A percentile compares a stretch with the other conserved stretches of the same genome.
Conservation (phyloP, 2,329 filamentous ascomycete genomes). For the Cucurbitaria berberidis region DNA sequence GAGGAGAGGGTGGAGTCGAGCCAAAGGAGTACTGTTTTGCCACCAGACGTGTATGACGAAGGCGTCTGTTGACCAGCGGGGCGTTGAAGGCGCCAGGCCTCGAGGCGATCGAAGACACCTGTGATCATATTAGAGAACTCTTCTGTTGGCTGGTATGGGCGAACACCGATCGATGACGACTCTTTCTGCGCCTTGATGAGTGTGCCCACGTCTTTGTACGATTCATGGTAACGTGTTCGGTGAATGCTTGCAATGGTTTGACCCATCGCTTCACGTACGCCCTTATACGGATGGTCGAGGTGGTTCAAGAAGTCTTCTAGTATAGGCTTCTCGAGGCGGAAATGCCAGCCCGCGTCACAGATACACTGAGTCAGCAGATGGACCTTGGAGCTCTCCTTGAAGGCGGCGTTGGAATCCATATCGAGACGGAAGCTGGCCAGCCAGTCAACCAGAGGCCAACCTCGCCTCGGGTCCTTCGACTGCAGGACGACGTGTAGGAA, state of each 20-base stretch:
- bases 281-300: conserved; percentile 97
- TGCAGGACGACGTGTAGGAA: conserved; percentile 90
- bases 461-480: conserved; percentile 85
- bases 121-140: conserved; percentile 76
- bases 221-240: conserved; percentile 91
- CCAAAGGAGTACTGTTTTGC: conserved; percentile 95
- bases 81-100: conserved; percentile 85
- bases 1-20: conserved; percentile 89
- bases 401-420: conserved; percentile 93
- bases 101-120: conserved; percentile 78
- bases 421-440: conserved; percentile 87
- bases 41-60: conserved; percentile 91
- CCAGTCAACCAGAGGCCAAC: conserved; percentile 83
- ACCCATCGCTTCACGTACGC: conserved; percentile 93
- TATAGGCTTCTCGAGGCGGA: conserved; percentile 86
- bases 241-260: conserved; percentile 87
- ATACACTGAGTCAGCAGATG: conserved; percentile 88
- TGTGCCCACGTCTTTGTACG: conserved; percentile 77
- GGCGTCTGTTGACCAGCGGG: conserved; percentile 88
- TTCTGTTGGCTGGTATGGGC: conserved; percentile 78
- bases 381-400: conserved; percentile 98
- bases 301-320: conserved; percentile 87
- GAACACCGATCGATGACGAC: conserved; percentile 80
- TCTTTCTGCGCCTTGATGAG: conserved; percentile 80
- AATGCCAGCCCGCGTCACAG: conserved; percentile 92